A percentile compares a stretch with the other conserved stretches of the same genome.
These are phyloP conservation scores for Aspergillus clavatus DNA, from an alignment of 2,329 filamentous ascomycete genomes.

Conservation along the genomic window DNA sequence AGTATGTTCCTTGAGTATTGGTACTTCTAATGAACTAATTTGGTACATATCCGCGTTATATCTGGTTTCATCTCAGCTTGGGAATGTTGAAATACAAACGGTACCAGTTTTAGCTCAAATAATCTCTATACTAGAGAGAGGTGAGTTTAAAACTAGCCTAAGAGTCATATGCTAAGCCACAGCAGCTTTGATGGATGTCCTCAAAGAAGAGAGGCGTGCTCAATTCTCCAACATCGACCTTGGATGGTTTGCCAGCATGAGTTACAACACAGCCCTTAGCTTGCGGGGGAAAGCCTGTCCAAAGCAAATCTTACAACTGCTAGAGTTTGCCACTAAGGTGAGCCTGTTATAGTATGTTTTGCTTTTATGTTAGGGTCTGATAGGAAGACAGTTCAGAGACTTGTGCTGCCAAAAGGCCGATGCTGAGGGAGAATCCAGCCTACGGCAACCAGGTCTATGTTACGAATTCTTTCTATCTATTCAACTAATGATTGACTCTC, in stretches of 20 bases:
- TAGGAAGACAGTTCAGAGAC: constrained; percentile 36
- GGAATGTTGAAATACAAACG: constrained; percentile 23
- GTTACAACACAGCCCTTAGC: constrained; percentile 71
- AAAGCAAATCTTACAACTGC: constrained; percentile 51
- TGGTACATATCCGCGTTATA: constrained; percentile 38
- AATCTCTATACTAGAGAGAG: constrained; percentile 52
- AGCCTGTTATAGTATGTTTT: neutral
- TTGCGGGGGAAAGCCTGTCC: constrained; percentile 56
- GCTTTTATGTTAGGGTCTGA: constrained; percentile 28
- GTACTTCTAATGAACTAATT: constrained; percentile 3
- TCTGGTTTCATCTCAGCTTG: constrained; percentile 45
- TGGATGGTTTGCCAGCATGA: constrained; percentile 77
- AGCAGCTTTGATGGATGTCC: constrained; percentile 43
- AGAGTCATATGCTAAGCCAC: constrained; percentile 35
- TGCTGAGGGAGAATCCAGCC: constrained; percentile 37
- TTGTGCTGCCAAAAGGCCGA: constrained; percentile 26
- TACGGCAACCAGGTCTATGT: constrained; percentile 58
- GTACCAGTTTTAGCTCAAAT: constrained; percentile 43
- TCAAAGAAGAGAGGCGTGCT: constrained; percentile 37
- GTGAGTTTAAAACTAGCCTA: constrained; percentile 27
- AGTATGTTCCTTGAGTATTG: constrained; percentile 43
- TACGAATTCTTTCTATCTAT: constrained; percentile 63
- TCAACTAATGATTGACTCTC: constrained; percentile 45
- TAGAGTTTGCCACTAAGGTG: constrained; percentile 44
- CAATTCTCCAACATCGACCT: constrained; percentile 62